These are phyloP conservation scores for Arthrobotrys pseudoclavata DNA, from an alignment of 2,329 filamentous ascomycete genomes.

Conservation along the genomic window DNA sequence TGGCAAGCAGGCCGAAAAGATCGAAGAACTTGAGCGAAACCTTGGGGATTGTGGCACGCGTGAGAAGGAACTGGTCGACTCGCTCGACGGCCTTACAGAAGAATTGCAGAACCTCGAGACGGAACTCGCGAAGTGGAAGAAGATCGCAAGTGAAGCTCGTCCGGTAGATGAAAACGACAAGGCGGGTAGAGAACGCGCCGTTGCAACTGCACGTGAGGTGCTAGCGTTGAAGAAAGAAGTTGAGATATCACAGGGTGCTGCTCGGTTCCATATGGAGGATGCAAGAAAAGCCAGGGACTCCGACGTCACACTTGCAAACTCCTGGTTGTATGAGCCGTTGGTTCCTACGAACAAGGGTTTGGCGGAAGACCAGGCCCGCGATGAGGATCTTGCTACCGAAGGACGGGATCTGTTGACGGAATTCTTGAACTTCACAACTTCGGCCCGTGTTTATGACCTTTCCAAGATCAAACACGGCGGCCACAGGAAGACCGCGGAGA, in stretches of 20 bases:
- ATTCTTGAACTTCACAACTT: conserved; percentile 74
- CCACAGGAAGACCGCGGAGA: conserved; percentile 76
- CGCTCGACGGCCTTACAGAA: conserved; percentile 72
- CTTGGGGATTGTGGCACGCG: conserved; percentile 66
- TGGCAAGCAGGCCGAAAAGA: conserved; percentile 79
- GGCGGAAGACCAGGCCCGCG: conserved; percentile 66
- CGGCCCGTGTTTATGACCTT: conserved; percentile 74
- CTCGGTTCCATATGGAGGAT: conserved; percentile 78
- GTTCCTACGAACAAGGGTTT: conserved; percentile 65
- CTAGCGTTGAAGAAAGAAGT: conserved; percentile 79
- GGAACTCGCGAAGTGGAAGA: conserved; percentile 79
- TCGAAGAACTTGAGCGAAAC: conserved; percentile 75
- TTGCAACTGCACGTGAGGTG: conserved; percentile 79
- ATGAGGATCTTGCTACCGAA: conserved; percentile 73
- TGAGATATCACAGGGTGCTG: conserved; percentile 74
- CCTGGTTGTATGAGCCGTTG: conserved; percentile 77
- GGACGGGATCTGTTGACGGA: conserved; percentile 75
- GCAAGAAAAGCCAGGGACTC: conserved; percentile 71
- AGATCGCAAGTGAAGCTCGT: conserved; percentile 75
- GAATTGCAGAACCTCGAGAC: conserved; percentile 76
- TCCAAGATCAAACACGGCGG: conserved; percentile 72
- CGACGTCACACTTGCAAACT: conserved; percentile 72
- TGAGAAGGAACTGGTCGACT: conserved; percentile 69
- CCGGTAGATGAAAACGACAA: conserved; percentile 72
- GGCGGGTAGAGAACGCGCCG: conserved; percentile 76